Evolutionary conservation across 345 rosid genomes (phyloP).

Genomic region (Pistacia integerrima): DNA sequence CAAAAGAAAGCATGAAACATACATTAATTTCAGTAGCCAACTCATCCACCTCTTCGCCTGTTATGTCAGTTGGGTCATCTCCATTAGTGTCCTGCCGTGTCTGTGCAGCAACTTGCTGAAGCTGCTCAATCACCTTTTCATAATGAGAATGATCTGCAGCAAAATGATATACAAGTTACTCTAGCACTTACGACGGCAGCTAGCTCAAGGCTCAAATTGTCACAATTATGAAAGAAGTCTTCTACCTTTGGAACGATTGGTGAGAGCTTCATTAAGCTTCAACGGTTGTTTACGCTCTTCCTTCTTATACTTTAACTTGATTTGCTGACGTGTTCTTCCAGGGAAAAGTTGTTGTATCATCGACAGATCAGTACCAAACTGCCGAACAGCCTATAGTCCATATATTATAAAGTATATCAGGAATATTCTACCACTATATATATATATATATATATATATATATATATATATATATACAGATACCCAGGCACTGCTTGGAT

Average conservation of each 20-base stretch:
- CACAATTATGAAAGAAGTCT: slow-evolving; percentile 2
- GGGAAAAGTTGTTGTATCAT: slow-evolving; percentile 78
- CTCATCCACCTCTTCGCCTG: slow-evolving; percentile 39
- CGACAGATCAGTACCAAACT: slow-evolving; percentile 80
- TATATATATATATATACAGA: no score
- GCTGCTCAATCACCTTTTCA: slow-evolving; percentile 58
- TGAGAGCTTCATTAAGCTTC: slow-evolving; percentile 60
- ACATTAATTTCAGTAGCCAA: slow-evolving; percentile 41
- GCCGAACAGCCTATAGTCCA: slow-evolving; percentile 56
- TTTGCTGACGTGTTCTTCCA: slow-evolving; percentile 63
- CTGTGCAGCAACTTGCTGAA: slow-evolving; percentile 48
- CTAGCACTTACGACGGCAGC: neutral
- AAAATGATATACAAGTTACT: slow-evolving; percentile 1
- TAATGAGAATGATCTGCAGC: slow-evolving; percentile 64
- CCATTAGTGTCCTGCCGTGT: slow-evolving; percentile 37
- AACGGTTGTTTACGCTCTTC: slow-evolving; percentile 74
- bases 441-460: neutral
- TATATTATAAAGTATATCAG: neutral
- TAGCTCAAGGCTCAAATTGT: slow-evolving; percentile 1
- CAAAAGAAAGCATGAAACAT: slow-evolving; percentile 13
- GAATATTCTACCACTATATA: slow-evolving; percentile 2
- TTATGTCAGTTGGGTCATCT: slow-evolving; percentile 36
- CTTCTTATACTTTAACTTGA: slow-evolving; percentile 70
- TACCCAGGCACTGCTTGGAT: neutral
- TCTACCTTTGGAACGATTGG: slow-evolving; percentile 57